These are phyloP conservation scores for Mycosphaerella sp. DNA, from an alignment of 2,329 filamentous ascomycete species.

Conservation along the genomic window DNA sequence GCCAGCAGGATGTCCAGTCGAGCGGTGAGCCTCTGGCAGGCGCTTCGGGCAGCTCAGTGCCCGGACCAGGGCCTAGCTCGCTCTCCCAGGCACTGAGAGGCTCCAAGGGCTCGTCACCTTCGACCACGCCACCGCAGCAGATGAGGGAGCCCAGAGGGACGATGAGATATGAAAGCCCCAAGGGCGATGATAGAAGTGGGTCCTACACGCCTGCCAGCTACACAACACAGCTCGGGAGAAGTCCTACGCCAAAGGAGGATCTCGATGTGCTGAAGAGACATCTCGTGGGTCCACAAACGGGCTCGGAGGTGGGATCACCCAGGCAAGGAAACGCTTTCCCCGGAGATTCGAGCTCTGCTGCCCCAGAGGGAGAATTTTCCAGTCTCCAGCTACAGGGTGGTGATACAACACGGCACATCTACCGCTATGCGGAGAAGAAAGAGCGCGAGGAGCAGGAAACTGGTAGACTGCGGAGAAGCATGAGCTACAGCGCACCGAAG, in stretches of 20 bases:
- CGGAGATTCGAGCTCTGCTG: constrained; percentile 32
- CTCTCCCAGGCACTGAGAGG: constrained; percentile 80
- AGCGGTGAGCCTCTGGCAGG: constrained; percentile 57
- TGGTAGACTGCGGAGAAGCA: constrained; percentile 65
- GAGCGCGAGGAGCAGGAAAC: constrained; percentile 58
- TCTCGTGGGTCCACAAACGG: constrained; percentile 62
- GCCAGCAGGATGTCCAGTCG: constrained; percentile 46
- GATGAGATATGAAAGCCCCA: constrained; percentile 34
- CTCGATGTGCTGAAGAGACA: constrained; percentile 87
- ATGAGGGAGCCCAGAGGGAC: constrained; percentile 50
- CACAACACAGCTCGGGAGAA: constrained; percentile 38
- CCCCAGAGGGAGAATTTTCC: constrained; percentile 76
- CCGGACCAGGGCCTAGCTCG: constrained; percentile 78
- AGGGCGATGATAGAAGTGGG: constrained; percentile 59
- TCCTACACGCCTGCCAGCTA: constrained; percentile 68
- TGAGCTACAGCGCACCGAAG: constrained; percentile 75
- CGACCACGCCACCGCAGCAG: constrained; percentile 54
- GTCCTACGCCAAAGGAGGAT: constrained; percentile 67
- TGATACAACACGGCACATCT: constrained; percentile 90
- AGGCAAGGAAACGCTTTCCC: constrained; percentile 22
- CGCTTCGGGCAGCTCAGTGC: constrained; percentile 49
- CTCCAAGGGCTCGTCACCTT: constrained; percentile 62
- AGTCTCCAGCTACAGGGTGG: constrained; percentile 89
- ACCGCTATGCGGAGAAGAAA: constrained; percentile 90
- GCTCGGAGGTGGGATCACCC: constrained; percentile 32